These are phyloP conservation scores for Pseudonitzschia delicatissima DNA, from an alignment of 108 stramenopile species.

Conservation along the genomic window DNA sequence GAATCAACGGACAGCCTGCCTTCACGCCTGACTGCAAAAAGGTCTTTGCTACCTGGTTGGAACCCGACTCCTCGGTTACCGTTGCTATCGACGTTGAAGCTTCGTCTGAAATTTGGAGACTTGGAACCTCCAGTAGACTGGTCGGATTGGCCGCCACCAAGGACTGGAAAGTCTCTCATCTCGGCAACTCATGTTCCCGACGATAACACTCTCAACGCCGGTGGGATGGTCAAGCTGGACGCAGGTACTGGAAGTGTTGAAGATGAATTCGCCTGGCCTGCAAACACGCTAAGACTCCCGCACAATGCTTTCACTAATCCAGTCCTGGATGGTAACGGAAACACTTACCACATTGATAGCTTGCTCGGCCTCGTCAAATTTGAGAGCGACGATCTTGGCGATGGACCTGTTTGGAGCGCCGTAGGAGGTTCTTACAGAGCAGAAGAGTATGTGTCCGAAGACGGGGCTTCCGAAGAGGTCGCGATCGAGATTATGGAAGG, in stretches of 20 bases:
- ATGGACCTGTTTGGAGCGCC: constrained; percentile 7
- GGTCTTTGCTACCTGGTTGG: constrained; percentile 6
- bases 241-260: background rate
- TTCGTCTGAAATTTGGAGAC: background rate
- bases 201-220: background rate
- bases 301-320: constrained; percentile 18
- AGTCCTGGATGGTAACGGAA: background rate
- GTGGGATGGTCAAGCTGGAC: constrained; percentile 12
- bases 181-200: constrained; percentile 3
- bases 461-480: background rate
- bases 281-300: background rate
- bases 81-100: background rate
- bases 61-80: background rate
- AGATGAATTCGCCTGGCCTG: background rate
- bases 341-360: constrained; percentile 11
- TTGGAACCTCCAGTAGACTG: background rate
- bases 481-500: background rate
- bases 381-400: background rate
- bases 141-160: constrained; percentile 7
- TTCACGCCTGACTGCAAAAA: constrained; percentile 10
- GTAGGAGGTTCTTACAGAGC: background rate
- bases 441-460: too few species aligned
- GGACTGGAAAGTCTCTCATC: constrained; percentile 6
- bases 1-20: constrained; percentile 4
- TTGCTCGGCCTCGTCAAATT: constrained; percentile 11